Evolutionary conservation across 176 grass and related monocot genomes (phyloP).

Genomic region (Thalia dealbata): DNA sequence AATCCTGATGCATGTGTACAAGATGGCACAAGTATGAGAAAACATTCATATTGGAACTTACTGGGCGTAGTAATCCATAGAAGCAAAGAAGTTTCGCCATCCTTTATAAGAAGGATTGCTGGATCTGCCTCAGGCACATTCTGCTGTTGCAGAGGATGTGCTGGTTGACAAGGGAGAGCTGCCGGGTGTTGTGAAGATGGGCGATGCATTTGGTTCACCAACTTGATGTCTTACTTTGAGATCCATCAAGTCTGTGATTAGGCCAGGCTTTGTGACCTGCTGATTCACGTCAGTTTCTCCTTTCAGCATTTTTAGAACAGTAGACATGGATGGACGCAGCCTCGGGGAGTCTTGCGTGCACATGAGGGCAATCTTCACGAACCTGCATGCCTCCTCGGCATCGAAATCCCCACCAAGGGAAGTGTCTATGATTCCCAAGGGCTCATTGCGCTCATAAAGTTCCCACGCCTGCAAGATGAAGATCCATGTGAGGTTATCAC

Average conservation of each 20-base stretch:
- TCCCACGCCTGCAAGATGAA: background rate
- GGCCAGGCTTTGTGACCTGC: background rate
- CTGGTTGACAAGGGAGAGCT: background rate
- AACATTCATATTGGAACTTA: no score
- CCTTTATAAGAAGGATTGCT: no score
- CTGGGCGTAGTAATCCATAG: no score
- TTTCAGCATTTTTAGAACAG: background rate
- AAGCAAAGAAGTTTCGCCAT: no score
- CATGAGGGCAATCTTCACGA: background rate
- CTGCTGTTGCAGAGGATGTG: background rate
- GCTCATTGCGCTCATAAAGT: background rate
- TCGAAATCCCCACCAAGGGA: background rate
- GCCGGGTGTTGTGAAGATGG: background rate
- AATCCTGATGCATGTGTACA: no score
- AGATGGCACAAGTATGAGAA: no score
- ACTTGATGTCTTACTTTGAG: background rate
- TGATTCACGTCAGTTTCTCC: background rate
- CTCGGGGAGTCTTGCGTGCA: conserved; percentile 4
- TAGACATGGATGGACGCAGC: background rate
- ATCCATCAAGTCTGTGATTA: conserved; percentile 4
- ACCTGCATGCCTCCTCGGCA: background rate
- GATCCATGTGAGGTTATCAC: no score
- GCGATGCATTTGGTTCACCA: background rate
- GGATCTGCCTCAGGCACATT: background rate
- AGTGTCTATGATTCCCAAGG: background rate